A percentile compares a stretch with the other conserved stretches of the same genome.
Evolutionary conservation across 192 early-diverging fungal species (phyloP).

Genomic region (Backusella westeae): DNA sequence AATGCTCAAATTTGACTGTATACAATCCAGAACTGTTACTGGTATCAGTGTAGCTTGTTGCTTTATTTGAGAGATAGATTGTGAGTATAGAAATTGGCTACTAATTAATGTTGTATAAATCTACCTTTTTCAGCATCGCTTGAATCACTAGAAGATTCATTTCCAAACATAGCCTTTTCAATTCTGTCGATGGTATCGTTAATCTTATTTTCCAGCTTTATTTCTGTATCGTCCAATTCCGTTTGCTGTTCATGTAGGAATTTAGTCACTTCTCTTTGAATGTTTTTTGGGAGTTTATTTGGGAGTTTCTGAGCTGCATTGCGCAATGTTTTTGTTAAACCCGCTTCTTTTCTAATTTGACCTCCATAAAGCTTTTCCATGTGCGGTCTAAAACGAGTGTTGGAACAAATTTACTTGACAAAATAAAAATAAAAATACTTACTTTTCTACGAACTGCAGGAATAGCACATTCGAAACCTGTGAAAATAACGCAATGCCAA

Average conservation of each 20-base stretch:
- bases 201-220: constrained; percentile 25
- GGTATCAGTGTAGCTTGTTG: background rate
- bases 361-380: constrained; percentile 87
- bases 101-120: background rate
- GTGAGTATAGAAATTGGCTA: background rate
- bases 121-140: constrained; percentile 16
- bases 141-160: background rate
- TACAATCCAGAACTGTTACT: background rate
- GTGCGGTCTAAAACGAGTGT: constrained; percentile 59
- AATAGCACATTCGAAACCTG: constrained; percentile 84
- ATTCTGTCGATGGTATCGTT: constrained; percentile 39
- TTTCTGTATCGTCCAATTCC: constrained; percentile 26
- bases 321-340: constrained; percentile 65
- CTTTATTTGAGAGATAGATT: background rate
- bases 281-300: constrained; percentile 46
- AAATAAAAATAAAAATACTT: background rate
- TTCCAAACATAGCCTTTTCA: constrained; percentile 44
- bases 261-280: constrained; percentile 39
- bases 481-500: constrained; percentile 78
- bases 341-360: constrained; percentile 79
- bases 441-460: constrained; percentile 74
- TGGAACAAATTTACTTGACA: background rate
- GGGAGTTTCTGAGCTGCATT: constrained; percentile 56
- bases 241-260: constrained; percentile 38
- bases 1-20: background rate